Percentiles rank a stretch among this genome's conserved stretches.
These are phyloP conservation scores for Neofusicoccum parvum DNA, from an alignment of 2,329 filamentous ascomycete species.

Conservation along the genomic window DNA sequence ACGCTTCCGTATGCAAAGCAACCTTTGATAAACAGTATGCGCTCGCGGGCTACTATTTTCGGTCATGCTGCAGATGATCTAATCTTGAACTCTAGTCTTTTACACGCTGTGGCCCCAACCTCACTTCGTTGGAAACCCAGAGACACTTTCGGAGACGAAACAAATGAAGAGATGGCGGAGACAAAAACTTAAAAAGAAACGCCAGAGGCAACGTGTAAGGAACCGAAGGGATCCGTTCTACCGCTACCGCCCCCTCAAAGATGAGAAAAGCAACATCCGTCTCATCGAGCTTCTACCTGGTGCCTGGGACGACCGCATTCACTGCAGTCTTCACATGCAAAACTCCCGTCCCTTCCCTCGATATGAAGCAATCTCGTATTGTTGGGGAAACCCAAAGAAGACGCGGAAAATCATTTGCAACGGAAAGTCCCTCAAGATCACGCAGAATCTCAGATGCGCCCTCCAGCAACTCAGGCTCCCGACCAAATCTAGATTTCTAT, in stretches of 20 bases:
- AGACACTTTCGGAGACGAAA: too few species aligned
- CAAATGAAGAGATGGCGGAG: too few species aligned
- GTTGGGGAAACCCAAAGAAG: neutral
- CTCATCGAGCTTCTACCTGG: neutral
- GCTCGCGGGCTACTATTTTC: too few species aligned
- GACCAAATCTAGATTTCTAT: neutral
- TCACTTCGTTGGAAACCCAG: too few species aligned
- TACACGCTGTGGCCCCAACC: too few species aligned
- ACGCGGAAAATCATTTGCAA: neutral
- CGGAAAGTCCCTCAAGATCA: neutral
- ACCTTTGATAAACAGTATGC: too few species aligned
- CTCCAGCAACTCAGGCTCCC: neutral
- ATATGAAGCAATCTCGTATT: neutral
- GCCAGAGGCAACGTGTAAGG: neutral
- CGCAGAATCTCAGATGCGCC: neutral
- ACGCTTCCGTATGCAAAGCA: too few species aligned
- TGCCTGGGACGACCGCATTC: neutral
- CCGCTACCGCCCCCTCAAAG: neutral
- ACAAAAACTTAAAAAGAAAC: neutral
- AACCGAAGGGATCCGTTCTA: neutral
- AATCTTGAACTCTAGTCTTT: too few species aligned
- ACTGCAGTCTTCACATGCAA: neutral
- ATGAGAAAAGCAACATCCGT: too few species aligned
- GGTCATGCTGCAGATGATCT: too few species aligned
- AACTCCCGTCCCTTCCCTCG: neutral